Conservation (phyloP, 495 filamentous ascomycete species). For the Aspergillus nanangensis region DNA sequence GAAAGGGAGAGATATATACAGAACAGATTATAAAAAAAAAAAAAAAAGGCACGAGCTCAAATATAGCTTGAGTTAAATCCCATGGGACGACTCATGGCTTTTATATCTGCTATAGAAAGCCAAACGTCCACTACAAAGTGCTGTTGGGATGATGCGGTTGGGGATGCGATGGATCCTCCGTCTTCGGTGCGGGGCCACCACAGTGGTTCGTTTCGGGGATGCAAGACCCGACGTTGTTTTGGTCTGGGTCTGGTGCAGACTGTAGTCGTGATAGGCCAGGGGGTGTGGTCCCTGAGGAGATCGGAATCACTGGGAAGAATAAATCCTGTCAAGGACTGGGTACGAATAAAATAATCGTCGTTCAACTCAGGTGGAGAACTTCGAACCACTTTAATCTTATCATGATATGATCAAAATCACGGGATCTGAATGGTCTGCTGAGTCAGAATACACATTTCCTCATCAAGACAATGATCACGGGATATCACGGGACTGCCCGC, state of each 20-base stretch:
- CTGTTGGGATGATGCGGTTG: slow-evolving; percentile 29
- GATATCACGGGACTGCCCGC: no score
- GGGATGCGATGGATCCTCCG: slow-evolving; percentile 26
- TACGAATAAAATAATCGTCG: no score
- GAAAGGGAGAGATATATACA: no score
- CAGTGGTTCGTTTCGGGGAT: slow-evolving; percentile 18
- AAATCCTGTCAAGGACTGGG: no score
- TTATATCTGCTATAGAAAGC: neutral
- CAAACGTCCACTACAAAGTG: neutral
- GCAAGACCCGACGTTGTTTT: slow-evolving; percentile 8
- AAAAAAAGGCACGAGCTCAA: neutral
- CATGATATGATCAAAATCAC: neutral
- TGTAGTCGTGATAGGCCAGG: neutral
- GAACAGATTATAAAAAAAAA: no score
- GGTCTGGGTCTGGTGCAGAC: slow-evolving; percentile 11
- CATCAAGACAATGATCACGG: no score
- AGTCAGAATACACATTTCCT: neutral
- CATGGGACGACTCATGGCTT: slow-evolving; percentile 7
- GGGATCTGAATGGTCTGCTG: neutral
- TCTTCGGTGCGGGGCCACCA: slow-evolving; percentile 18
- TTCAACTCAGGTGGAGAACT: no score
- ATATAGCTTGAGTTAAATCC: neutral
- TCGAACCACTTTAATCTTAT: no score
- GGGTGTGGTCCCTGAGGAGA: no score
- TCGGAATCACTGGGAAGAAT: no score